phyloP scores from a whole-genome alignment of 768 basidiomycete species.

The Tubosaeta sp. region DNA sequence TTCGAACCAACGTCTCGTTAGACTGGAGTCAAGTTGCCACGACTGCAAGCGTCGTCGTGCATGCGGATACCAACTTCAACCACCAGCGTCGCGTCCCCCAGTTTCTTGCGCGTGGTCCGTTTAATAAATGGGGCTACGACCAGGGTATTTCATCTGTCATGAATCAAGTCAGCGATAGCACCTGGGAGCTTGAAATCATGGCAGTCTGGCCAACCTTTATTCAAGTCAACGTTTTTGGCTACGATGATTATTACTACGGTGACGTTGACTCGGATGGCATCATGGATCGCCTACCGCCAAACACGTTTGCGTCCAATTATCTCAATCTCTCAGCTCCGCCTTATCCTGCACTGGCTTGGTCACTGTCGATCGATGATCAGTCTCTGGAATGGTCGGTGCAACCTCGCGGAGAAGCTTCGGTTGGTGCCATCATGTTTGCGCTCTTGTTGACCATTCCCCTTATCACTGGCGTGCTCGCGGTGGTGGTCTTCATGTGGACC shows the following conservation, averaged over 20 bases:
- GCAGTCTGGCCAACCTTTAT: constrained; percentile 85
- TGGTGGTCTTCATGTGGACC: constrained; percentile 87
- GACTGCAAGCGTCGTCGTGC: constrained; percentile 64
- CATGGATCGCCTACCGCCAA: constrained; percentile 88
- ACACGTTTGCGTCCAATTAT: constrained; percentile 79
- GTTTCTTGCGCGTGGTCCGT: constrained; percentile 80
- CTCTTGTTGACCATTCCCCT: constrained; percentile 78
- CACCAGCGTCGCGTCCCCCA: constrained; percentile 78
- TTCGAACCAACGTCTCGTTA: constrained; percentile 25
- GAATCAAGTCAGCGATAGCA: constrained; percentile 55
- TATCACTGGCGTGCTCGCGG: constrained; percentile 79
- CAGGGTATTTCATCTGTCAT: constrained; percentile 70
- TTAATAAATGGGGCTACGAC: constrained; percentile 92
- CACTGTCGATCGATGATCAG: constrained; percentile 72
- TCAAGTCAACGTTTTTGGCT: constrained; percentile 88
- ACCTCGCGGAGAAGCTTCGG: constrained; percentile 75
- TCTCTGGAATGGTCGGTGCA: constrained; percentile 72
- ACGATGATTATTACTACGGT: constrained; percentile 90
- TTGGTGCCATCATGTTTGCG: constrained; percentile 86
- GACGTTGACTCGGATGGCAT: constrained; percentile 85
- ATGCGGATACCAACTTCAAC: constrained; percentile 66
- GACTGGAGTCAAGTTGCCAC: constrained; percentile 74
- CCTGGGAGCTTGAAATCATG: constrained; percentile 89
- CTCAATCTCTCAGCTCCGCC: constrained; percentile 92
- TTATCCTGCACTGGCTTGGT: constrained; percentile 84